These are phyloP conservation scores for Venturiaceae sp. DNA, from an alignment of 2,329 filamentous ascomycete genomes.

Conservation along the genomic window DNA sequence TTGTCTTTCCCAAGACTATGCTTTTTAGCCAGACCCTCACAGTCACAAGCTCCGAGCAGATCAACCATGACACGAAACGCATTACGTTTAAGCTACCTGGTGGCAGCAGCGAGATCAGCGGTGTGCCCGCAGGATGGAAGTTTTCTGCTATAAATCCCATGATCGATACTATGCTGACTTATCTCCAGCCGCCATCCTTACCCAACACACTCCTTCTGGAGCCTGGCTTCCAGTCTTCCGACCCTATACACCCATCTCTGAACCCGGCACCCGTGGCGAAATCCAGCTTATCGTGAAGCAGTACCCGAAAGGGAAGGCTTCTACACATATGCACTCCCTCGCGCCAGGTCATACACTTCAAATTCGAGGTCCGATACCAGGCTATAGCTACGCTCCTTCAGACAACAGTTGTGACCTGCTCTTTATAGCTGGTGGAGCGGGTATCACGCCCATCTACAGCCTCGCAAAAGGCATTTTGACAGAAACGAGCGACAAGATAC, in stretches of 20 bases:
- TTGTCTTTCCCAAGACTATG: background rate
- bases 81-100: slow-evolving; percentile 10
- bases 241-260: slow-evolving; percentile 56
- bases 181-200: slow-evolving; percentile 45
- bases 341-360: slow-evolving; percentile 51
- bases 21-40: background rate
- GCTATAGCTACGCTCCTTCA: slow-evolving; percentile 39
- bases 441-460: slow-evolving; percentile 63
- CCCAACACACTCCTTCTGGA: slow-evolving; percentile 48
- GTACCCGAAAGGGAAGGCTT: slow-evolving; percentile 57
- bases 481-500: slow-evolving; percentile 51
- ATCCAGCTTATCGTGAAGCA: slow-evolving; percentile 59
- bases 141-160: slow-evolving; percentile 4
- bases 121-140: slow-evolving; percentile 35
- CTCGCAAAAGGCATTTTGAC: slow-evolving; percentile 52
- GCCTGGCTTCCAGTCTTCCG: slow-evolving; percentile 49
- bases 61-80: slow-evolving; percentile 10
- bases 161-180: slow-evolving; percentile 3
- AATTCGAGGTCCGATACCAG: slow-evolving; percentile 46
- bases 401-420: background rate
- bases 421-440: slow-evolving; percentile 61
- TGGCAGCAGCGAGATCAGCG: background rate
- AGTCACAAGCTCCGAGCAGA: slow-evolving; percentile 6
- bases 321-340: slow-evolving; percentile 56
- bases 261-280: slow-evolving; percentile 43